Conservation (phyloP, 176 grass and related monocot genomes). For the Musa beccarii region DNA sequence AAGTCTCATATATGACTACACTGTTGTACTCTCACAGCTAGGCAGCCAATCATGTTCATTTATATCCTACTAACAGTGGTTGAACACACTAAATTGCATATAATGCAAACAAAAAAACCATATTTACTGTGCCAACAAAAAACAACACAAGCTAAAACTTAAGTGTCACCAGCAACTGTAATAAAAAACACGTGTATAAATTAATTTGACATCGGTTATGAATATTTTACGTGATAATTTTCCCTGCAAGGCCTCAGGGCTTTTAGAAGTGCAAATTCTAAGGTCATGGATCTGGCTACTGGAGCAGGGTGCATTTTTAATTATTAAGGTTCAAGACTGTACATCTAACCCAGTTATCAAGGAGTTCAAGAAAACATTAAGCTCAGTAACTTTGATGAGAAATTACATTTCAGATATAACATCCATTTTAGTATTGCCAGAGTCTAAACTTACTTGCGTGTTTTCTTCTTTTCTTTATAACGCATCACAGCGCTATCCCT, state of each 20-base stretch:
- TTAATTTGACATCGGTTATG: background rate
- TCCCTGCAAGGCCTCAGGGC: background rate
- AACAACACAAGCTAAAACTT: background rate
- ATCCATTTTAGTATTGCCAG: background rate
- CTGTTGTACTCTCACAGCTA: background rate
- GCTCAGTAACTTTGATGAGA: background rate
- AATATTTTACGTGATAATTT: background rate
- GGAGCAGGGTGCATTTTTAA: background rate
- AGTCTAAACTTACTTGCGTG: conserved; percentile 66
- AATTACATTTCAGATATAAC: background rate
- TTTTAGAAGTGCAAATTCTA: background rate
- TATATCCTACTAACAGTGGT: background rate
- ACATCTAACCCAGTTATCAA: background rate
- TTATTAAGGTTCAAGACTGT: background rate
- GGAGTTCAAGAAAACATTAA: background rate
- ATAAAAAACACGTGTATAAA: background rate
- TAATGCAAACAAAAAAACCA: background rate
- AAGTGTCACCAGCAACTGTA: background rate
- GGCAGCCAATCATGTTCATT: background rate
- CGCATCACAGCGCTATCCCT: conserved; percentile 78
- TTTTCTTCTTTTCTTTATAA: conserved; percentile 98
- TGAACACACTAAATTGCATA: background rate
- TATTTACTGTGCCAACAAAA: background rate
- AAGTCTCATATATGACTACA: background rate
- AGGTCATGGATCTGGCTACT: background rate